Base-by-base conservation (phyloP, 495 filamentous ascomycete genomes). In the Bathelium albidoporum region DNA sequence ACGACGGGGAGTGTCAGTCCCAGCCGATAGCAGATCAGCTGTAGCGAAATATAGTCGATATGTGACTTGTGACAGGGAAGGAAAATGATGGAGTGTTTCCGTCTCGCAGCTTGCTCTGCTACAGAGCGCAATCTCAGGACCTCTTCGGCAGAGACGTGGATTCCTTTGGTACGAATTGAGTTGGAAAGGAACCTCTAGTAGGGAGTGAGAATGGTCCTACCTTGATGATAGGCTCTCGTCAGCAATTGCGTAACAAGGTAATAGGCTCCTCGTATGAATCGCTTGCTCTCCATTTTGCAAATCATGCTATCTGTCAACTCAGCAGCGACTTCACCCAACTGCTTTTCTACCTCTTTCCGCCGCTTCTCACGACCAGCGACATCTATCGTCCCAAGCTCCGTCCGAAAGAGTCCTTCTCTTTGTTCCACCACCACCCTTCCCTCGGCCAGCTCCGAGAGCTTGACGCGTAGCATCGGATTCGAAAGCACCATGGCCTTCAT, bases 241-340 rank as follows among this genome's bases (percentile, higher is more conserved):
- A 97, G 78, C 43, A 97, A 81, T 73, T 97, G 92, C 10, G 91
- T 93, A 65, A 80, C 81, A 58, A 95, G 66, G 75, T 96, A 97
- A 72, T 97, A 97, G 59, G 94, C 93, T 18, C 87, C 83, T 28
- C 94, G 78, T 67, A 98, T 97, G 69, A 97, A 97, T 29, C 81
- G 78, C 72, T 93, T 96, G 76, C 88, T 95, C 76, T 98, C 94
- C 78, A 97, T 92, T 75, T 97, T 98, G 82, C 94, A 97, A 61
- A 97, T 96, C 94, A 97, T 98, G 58, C 87, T 85, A 69, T 96
- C 89, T 63, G 90, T 88, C 80, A 93, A 85, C 52, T 85, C 82
- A 64, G 94, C 87, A 28, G 89, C 88, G 2, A 94, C 90, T 69
- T 95, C 86, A 58, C 81, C 78, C 34, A 85, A 72, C 39, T 79